Evolutionary conservation across 495 filamentous ascomycete genomes (phyloP).

Genomic region (Lasiosphaeria hispida): DNA sequence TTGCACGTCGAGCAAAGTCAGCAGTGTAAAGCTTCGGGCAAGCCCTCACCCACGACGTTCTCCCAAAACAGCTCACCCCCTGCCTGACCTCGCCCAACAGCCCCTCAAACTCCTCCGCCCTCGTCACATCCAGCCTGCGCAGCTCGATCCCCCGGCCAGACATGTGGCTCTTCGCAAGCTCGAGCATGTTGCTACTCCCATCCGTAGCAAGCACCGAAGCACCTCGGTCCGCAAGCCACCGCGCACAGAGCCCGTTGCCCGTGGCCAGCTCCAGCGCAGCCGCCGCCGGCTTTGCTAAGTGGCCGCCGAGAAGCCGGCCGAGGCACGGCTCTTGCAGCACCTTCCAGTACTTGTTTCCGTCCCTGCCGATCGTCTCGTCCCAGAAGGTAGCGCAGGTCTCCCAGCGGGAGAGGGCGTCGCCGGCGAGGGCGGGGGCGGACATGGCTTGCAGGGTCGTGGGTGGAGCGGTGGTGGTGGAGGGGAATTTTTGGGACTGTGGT

Average conservation of each 20-base stretch:
- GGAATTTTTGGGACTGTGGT: background rate
- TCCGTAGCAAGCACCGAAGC: constrained; percentile 40
- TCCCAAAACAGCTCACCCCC: background rate
- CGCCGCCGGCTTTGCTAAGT: constrained; percentile 18
- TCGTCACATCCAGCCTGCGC: constrained; percentile 36
- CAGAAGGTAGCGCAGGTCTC: constrained; percentile 36
- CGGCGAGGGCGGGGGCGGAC: background rate
- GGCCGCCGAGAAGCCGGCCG: constrained; percentile 25
- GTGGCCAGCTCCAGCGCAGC: constrained; percentile 40
- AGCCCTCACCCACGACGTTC: no score
- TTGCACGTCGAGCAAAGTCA: no score
- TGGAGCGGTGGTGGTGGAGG: background rate
- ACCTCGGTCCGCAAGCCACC: constrained; percentile 33
- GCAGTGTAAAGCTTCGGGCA: no score
- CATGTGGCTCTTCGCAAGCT: constrained; percentile 22
- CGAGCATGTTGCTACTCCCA: constrained; percentile 32
- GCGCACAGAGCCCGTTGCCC: constrained; percentile 42
- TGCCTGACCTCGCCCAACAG: constrained; percentile 17
- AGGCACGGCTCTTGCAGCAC: constrained; percentile 38
- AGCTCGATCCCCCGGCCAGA: constrained; percentile 15
- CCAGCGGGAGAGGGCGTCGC: constrained; percentile 30
- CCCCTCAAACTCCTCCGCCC: constrained; percentile 21
- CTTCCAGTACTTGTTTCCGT: constrained; percentile 42
- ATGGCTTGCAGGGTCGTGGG: background rate
- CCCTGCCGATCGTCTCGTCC: constrained; percentile 35